phyloP scores from a whole-genome alignment of 73 alveolate genomes.

The Stentor roeselii region DNA sequence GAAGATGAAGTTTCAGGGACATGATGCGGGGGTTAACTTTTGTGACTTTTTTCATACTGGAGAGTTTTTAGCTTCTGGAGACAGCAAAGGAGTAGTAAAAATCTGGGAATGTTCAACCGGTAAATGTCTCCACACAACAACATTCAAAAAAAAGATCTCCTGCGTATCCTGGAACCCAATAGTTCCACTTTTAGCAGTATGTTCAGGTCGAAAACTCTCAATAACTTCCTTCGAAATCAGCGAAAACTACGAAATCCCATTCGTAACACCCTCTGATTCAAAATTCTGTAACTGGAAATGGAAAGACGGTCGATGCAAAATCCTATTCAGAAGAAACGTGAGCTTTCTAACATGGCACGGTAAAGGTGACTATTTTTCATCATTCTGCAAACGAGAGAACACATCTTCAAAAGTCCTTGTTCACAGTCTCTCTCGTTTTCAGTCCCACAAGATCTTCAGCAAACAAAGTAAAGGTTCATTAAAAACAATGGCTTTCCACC shows the following conservation, averaged over 20 bases:
- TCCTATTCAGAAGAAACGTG: slow-evolving; percentile 40
- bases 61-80: slow-evolving; percentile 45
- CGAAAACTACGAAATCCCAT: slow-evolving; percentile 13
- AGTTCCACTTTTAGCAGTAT: not conserved
- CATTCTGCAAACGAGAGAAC: slow-evolving; percentile 77
- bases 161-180: slow-evolving; percentile 27
- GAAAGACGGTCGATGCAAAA: slow-evolving; percentile 26
- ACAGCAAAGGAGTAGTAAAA: slow-evolving; percentile 39
- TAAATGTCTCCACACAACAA: not conserved
- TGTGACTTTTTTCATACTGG: slow-evolving; percentile 39
- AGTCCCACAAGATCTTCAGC: slow-evolving; percentile 84
- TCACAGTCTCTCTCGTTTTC: slow-evolving; percentile 85
- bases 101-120: not conserved
- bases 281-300: slow-evolving; percentile 31
- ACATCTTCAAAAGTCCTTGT: slow-evolving; percentile 77
- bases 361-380: slow-evolving; percentile 95
- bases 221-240: slow-evolving; percentile 33
- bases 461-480: slow-evolving; percentile 79
- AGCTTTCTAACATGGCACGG: slow-evolving; percentile 65
- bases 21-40: slow-evolving; percentile 36
- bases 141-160: slow-evolving; percentile 25
- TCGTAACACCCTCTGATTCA: slow-evolving; percentile 15
- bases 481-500: slow-evolving; percentile 88
- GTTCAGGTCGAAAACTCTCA: slow-evolving; percentile 7
- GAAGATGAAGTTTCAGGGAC: slow-evolving; percentile 76